Evolutionary conservation across 441 rosid genomes (phyloP).

Genomic region (Breynia disticha): DNA sequence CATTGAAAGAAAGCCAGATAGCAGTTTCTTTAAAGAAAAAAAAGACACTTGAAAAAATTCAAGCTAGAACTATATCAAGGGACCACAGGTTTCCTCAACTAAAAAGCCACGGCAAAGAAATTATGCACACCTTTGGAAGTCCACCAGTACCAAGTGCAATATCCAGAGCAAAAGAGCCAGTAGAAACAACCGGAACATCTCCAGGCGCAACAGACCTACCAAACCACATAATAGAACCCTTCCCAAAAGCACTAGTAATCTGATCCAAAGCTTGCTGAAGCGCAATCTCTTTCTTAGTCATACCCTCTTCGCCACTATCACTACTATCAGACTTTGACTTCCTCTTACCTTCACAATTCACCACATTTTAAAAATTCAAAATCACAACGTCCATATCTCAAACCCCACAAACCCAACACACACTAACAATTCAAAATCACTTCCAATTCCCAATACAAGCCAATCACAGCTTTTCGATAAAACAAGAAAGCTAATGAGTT

Average conservation of each 20-base stretch:
- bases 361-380: neutral
- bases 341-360: conserved; percentile 40
- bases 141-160: conserved; percentile 86
- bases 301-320: conserved; percentile 54
- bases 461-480: no score
- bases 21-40: no score
- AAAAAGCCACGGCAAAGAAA: neutral
- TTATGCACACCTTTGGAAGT: conserved; percentile 62
- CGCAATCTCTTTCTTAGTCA: conserved; percentile 82
- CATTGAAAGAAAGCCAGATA: no score
- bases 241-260: conserved; percentile 66
- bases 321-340: conserved; percentile 67
- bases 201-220: no score
- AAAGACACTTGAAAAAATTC: no score
- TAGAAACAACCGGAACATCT: conserved; percentile 69
- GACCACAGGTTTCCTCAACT: no score
- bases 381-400: no score
- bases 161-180: conserved; percentile 83
- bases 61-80: no score
- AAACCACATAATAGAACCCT: conserved; percentile 95
- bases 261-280: conserved; percentile 83
- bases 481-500: conserved; percentile 8
- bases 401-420: no score
- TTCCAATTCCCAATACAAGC: no score
- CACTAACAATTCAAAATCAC: no score